Evolutionary conservation across 768 basidiomycete species (phyloP), one percentile per base, ranked within the genome.

Genomic region (Asterophora lycoperdoides): DNA sequence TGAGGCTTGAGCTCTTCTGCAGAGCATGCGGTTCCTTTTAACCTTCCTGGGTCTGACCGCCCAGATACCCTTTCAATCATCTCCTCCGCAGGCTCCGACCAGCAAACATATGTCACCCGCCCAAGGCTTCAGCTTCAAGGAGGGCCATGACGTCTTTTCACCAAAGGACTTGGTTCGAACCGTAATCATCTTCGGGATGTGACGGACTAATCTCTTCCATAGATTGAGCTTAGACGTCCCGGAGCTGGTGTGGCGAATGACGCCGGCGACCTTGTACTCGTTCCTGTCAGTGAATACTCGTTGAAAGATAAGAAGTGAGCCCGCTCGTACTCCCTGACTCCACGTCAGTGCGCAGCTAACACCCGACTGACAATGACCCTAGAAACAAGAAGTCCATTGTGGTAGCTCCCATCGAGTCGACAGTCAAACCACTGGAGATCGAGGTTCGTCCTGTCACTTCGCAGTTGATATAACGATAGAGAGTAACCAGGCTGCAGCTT

Each of bases 311-410:
- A 86, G 62, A 83, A 83, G 87, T 91, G 56, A 62, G 83, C 65
- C 23, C 17, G 33, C 23, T 23, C 23, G 23, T 23, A 30, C 43
- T 14, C 30, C 41, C 29, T 30, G 18, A 30, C 43, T 14, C 30
- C 41, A 29, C 33, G 18, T 36, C 17, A 29, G 32, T 20, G 33
- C 23, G 30, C 15, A 23, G 28, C 26, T 1, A 28, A 17, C 18
- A 9, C 9, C 36, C 17, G 26, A 37, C 42, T 37, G 13, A 37
- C 33, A 34, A 28, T 15, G 7, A 13, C 11, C 32, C 3, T 52
- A 92, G 89, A 63, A 87, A 87, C 55, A 71, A 78, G 65, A 89
- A 85, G 60, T 81, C 78, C 8, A 72, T 90, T 46, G 75, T 75
- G 56, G 65, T 92, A 45, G 72, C 79, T 11, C 72, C 84, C 23